These are phyloP conservation scores for Aspergillus phoenicis DNA, from an alignment of 2,329 filamentous ascomycete species.

Conservation along the genomic window DNA sequence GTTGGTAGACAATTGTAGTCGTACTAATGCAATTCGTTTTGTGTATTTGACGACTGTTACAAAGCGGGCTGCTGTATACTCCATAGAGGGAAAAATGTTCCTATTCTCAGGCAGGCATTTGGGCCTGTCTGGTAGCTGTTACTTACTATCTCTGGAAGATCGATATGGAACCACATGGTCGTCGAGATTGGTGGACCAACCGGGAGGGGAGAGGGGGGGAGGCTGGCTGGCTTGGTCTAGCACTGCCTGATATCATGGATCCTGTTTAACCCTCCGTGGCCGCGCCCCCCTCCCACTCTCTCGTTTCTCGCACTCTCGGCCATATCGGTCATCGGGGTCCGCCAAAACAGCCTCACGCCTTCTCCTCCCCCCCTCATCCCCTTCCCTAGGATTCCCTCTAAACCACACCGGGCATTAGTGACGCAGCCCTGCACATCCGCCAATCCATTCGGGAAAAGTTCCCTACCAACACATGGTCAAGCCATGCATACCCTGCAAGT, in stretches of 20 bases:
- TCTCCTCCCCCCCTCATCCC: background rate
- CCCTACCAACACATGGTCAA: constrained; percentile 29
- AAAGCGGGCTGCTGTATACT: background rate
- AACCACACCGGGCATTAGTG: constrained; percentile 19
- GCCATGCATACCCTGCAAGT: constrained; percentile 21
- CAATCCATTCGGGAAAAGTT: constrained; percentile 27
- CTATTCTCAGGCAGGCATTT: too few species aligned
- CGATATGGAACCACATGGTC: constrained; percentile 19
- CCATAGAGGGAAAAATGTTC: background rate
- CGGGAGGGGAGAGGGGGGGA: background rate
- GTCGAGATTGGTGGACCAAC: constrained; percentile 14
- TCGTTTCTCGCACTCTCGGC: constrained; percentile 8
- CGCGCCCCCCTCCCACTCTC: constrained; percentile 2
- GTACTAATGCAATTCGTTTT: too few species aligned
- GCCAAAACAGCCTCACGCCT: constrained; percentile 25
- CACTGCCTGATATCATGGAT: constrained; percentile 16
- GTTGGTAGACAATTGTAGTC: too few species aligned
- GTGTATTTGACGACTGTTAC: too few species aligned
- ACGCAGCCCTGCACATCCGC: constrained; percentile 26
- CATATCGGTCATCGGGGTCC: constrained; percentile 26
- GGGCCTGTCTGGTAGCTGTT: background rate
- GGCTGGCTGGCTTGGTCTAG: constrained; percentile 10
- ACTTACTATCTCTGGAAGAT: constrained; percentile 2
- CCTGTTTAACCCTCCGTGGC: constrained; percentile 4
- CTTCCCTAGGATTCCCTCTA: constrained; percentile 14